Evolutionary conservation across 148 eudicot species (phyloP).

Genomic region (Oxyria digyna): DNA sequence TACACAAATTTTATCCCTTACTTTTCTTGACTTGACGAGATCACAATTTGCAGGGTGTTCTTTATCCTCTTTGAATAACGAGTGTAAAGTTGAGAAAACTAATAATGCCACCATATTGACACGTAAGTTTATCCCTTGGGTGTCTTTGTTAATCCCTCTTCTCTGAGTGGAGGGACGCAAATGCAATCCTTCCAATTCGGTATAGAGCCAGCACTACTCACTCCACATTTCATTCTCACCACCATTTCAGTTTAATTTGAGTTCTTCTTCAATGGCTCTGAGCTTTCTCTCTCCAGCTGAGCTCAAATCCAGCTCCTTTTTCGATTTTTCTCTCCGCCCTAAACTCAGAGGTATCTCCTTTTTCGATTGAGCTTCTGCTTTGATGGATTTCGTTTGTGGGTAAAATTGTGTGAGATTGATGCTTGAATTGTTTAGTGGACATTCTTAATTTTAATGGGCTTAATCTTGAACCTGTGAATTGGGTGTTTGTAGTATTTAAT

Average conservation of each 20-base stretch:
- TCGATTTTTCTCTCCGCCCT: slow-evolving; percentile 33
- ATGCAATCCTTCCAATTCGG: not conserved
- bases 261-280: slow-evolving; percentile 38
- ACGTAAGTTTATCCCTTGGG: not conserved
- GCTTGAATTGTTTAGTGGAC: not conserved
- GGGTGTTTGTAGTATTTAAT: not conserved
- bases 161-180: not conserved
- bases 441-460: not conserved
- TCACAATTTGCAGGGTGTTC: not conserved
- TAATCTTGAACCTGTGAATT: not conserved
- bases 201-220: not conserved
- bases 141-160: not conserved
- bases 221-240: not conserved
- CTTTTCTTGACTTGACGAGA: not conserved
- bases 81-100: too few species aligned
- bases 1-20: too few species aligned
- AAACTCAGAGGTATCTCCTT: slow-evolving; percentile 47
- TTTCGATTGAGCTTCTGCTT: not conserved
- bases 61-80: too few species aligned
- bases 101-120: not conserved
- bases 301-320: slow-evolving; percentile 50
- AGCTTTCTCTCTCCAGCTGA: slow-evolving; percentile 50
- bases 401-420: not conserved
- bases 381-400: not conserved
- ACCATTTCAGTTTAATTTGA: not conserved